Evolutionary conservation across 805 yeast genomes (phyloP).

Genomic region (Yamadazyma sp.): DNA sequence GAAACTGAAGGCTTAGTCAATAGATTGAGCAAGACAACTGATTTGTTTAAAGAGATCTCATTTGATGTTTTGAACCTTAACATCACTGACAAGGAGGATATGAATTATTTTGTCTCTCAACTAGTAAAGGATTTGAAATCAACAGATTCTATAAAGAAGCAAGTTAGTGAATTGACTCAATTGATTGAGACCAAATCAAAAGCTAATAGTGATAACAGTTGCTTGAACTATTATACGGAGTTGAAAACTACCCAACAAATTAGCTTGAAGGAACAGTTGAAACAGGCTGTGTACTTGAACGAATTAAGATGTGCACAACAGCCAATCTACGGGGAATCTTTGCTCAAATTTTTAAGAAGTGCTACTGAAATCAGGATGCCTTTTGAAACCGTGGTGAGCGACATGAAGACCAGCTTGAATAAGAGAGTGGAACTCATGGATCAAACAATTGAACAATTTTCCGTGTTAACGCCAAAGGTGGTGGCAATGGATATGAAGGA

Average conservation of each 20-base stretch:
- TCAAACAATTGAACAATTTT: conserved; percentile 66
- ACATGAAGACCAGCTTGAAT: conserved; percentile 26
- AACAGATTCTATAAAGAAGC: conserved; percentile 42
- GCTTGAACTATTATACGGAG: conserved; percentile 60
- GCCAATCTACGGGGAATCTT: conserved; percentile 69
- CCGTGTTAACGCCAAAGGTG: conserved; percentile 85
- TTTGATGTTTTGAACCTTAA: conserved; percentile 60
- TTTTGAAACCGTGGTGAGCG: conserved; percentile 16
- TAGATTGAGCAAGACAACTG: conserved; percentile 13
- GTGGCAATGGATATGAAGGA: conserved; percentile 73
- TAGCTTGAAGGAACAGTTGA: conserved; percentile 50
- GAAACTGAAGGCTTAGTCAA: conserved; percentile 37
- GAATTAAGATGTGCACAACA: conserved; percentile 57
- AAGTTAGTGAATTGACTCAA: conserved; percentile 43
- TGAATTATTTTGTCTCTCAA: conserved; percentile 48
- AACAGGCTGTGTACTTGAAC: conserved; percentile 64
- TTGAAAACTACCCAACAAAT: conserved; percentile 52
- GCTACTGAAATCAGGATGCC: conserved; percentile 12
- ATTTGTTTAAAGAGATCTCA: conserved; percentile 34
- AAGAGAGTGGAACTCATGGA: conserved; percentile 36
- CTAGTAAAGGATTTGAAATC: conserved; percentile 49
- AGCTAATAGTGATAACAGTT: conserved; percentile 29
- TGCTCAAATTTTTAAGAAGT: conserved; percentile 41
- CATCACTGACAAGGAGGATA: conserved; percentile 46
- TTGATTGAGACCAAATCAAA: conserved; percentile 23